These are phyloP conservation scores for Ophiocordyceps camponoti-floridani DNA, from an alignment of 2,329 filamentous ascomycete species.

Conservation along the genomic window DNA sequence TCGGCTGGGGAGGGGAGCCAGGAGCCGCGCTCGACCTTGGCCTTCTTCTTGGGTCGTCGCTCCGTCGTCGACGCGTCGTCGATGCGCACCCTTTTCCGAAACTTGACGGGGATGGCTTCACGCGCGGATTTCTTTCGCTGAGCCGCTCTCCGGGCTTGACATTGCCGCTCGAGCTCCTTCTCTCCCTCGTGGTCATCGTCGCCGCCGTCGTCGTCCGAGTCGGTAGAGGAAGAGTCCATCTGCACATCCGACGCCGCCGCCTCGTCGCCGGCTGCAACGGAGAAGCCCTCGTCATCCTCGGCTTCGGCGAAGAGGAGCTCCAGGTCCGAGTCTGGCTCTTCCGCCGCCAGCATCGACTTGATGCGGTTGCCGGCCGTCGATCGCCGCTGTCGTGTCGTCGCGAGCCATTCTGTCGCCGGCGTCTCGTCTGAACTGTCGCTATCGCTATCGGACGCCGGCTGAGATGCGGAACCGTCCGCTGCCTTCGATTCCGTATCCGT, in stretches of 20 bases:
- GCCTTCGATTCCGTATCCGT: conserved; percentile 12
- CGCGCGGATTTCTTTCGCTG: conserved; percentile 68
- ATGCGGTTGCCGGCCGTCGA: conserved; percentile 75
- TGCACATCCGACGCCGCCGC: conserved; percentile 57
- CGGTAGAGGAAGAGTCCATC: conserved; percentile 67
- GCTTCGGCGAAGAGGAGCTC: conserved; percentile 61
- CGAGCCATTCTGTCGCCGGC: conserved; percentile 45
- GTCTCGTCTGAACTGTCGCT: conserved; percentile 13
- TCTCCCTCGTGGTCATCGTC: conserved; percentile 68
- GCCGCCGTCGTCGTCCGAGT: no score
- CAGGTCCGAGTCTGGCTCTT: conserved; percentile 51
- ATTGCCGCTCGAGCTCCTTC: conserved; percentile 61
- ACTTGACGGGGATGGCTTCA: conserved; percentile 51
- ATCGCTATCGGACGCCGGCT: conserved; percentile 12
- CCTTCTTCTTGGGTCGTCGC: conserved; percentile 39
- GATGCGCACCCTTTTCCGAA: conserved; percentile 62
- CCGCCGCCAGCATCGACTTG: conserved; percentile 57
- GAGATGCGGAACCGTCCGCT: no score
- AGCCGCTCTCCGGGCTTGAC: conserved; percentile 40
- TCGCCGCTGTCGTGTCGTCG: conserved; percentile 55
- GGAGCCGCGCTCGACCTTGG: conserved; percentile 23
- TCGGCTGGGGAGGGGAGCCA: conserved; percentile 38
- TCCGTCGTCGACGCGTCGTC: conserved; percentile 27
- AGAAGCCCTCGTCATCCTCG: conserved; percentile 51
- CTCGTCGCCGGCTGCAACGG: conserved; percentile 33